Evolutionary conservation across 2,329 filamentous ascomycete species (phyloP).

Genomic region (Capronia americana): DNA sequence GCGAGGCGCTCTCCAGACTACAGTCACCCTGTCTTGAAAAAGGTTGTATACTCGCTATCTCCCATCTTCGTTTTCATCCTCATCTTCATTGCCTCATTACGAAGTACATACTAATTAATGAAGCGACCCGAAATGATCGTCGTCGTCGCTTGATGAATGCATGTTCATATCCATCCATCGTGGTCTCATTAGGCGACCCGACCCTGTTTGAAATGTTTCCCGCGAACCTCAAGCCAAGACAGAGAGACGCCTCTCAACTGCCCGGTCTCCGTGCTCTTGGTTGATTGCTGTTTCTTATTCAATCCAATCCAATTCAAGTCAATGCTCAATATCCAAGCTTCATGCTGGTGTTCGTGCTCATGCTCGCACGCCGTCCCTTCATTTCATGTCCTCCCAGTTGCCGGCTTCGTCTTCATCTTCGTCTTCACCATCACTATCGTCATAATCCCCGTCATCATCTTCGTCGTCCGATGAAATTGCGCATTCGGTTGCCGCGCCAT

Average conservation of each 20-base stretch:
- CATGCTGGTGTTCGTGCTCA: not conserved
- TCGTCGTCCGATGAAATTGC: constrained; percentile 36
- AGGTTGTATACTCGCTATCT: not conserved
- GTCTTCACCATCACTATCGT: constrained; percentile 6
- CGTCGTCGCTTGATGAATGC: not conserved
- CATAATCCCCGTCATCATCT: constrained; percentile 22
- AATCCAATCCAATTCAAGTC: not conserved
- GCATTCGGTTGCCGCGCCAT: constrained; percentile 24
- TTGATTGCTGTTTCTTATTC: not conserved
- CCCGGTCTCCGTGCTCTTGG: not conserved
- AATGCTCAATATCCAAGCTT: not conserved
- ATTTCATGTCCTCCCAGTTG: constrained; percentile 4
- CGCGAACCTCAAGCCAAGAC: not conserved
- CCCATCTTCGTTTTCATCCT: constrained; percentile 19
- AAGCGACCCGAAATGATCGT: not conserved
- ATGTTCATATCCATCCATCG: not conserved
- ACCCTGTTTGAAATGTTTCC: not conserved
- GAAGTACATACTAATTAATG: not conserved
- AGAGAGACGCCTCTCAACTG: not conserved
- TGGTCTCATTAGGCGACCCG: not conserved
- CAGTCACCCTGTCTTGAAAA: no score
- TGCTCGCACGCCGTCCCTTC: not conserved
- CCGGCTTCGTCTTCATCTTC: constrained; percentile 26
- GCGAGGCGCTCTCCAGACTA: no score
- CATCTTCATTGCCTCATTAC: constrained; percentile 15